A percentile compares a stretch with the other conserved stretches of the same genome.
phyloP scores from a whole-genome alignment of 805 yeast species.

The Helenozyma rhizophorensis region DNA sequence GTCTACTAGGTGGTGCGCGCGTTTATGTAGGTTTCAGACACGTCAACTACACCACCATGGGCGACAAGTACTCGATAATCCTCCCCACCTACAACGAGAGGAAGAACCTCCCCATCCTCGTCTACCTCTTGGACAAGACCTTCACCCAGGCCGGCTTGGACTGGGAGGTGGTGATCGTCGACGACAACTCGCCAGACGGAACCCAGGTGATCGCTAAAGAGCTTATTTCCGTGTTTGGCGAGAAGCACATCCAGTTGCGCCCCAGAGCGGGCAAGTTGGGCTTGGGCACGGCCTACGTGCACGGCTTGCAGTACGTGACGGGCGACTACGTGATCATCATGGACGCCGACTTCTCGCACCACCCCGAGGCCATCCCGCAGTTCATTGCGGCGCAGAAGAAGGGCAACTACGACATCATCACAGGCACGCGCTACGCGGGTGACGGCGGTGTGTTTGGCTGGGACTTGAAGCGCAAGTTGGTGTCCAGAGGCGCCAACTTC shows the following conservation, averaged over 20 bases:
- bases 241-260: conserved; percentile 56
- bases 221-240: conserved; percentile 53
- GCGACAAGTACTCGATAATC: conserved; percentile 64
- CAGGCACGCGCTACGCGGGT: conserved; percentile 70
- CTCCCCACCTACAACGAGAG: conserved; percentile 77
- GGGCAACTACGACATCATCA: conserved; percentile 48
- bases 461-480: conserved; percentile 76
- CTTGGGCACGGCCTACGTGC: conserved; percentile 76
- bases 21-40: not conserved
- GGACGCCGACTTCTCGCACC: conserved; percentile 85
- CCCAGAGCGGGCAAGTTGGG: conserved; percentile 78
- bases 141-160: conserved; percentile 53
- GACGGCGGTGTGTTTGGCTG: conserved; percentile 82
- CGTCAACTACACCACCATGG: conserved; percentile 6
- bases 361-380: conserved; percentile 74
- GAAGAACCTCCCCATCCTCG: conserved; percentile 58
- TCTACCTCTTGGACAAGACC: conserved; percentile 65
- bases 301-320: conserved; percentile 65
- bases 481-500: conserved; percentile 77
- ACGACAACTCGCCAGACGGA: conserved; percentile 79
- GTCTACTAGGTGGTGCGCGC: too few species aligned
- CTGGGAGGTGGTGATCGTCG: conserved; percentile 78
- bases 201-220: conserved; percentile 69
- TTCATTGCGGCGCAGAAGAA: conserved; percentile 61
- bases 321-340: conserved; percentile 75